These are phyloP conservation scores for Linnemannia exigua DNA, from an alignment of 192 early-diverging fungal genomes.

Conservation along the genomic window DNA sequence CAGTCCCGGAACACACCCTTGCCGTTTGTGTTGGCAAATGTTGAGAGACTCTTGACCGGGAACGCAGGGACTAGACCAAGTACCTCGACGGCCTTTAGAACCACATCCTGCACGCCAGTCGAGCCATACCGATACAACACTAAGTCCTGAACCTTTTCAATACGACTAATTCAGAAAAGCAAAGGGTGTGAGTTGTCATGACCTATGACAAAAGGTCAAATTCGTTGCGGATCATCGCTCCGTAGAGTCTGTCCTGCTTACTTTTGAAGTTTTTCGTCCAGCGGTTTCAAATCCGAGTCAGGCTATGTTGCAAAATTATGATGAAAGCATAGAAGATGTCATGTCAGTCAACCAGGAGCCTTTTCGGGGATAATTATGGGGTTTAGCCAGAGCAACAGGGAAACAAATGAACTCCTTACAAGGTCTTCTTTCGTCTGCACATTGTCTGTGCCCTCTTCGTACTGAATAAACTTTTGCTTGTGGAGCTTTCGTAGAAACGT, in stretches of 20 bases:
- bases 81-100: constrained; percentile 73
- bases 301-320: constrained; percentile 24
- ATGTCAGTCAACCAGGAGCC: not conserved
- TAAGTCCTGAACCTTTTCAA: constrained; percentile 79
- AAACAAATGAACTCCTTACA: constrained; percentile 24
- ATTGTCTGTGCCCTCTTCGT: constrained; percentile 71
- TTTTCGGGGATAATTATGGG: not conserved
- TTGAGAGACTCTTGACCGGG: constrained; percentile 81
- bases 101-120: constrained; percentile 83
- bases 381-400: not conserved
- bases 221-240: not conserved
- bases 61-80: constrained; percentile 80
- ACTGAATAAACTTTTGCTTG: constrained; percentile 68
- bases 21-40: constrained; percentile 67
- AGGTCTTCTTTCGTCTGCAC: constrained; percentile 63
- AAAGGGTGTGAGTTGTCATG: not conserved
- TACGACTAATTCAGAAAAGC: constrained; percentile 49
- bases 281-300: constrained; percentile 61
- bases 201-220: not conserved
- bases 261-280: constrained; percentile 69
- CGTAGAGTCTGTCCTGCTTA: constrained; percentile 5
- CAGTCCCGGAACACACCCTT: constrained; percentile 82
- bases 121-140: constrained; percentile 88
- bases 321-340: not conserved
- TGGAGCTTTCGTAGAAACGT: constrained; percentile 73